A percentile compares a stretch with the other conserved stretches of the same genome.
phyloP scores from a whole-genome alignment of 768 basidiomycete genomes.

The Russula abietina region DNA sequence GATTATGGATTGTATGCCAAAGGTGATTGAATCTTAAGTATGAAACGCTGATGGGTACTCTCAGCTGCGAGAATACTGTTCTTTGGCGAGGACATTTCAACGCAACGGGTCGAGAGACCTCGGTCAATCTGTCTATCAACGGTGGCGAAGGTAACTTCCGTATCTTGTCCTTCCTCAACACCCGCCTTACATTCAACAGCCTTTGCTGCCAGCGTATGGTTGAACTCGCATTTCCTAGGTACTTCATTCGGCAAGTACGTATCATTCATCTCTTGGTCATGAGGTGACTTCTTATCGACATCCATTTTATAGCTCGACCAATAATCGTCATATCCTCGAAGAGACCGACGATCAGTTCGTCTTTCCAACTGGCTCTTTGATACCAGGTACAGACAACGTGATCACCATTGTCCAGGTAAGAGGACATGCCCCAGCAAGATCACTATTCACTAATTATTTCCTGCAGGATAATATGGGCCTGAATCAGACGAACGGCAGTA shows the following conservation, averaged over 20 bases:
- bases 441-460: not conserved
- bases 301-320: conserved; percentile 48
- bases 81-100: conserved; percentile 80
- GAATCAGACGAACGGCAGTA: conserved; percentile 43
- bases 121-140: conserved; percentile 70
- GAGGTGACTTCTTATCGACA: not conserved
- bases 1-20: conserved; percentile 70
- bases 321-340: conserved; percentile 51
- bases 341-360: conserved; percentile 63
- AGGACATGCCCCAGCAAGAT: not conserved
- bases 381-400: conserved; percentile 56
- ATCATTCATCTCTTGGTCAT: not conserved
- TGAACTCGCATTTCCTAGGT: conserved; percentile 63
- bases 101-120: conserved; percentile 52
- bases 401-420: conserved; percentile 69
- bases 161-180: conserved; percentile 3
- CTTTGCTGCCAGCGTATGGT: conserved; percentile 79
- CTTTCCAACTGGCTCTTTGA: conserved; percentile 54
- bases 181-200: conserved; percentile 35
- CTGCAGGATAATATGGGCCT: conserved; percentile 73
- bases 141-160: conserved; percentile 58
- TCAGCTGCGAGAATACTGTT: conserved; percentile 75
- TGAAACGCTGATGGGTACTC: conserved; percentile 1
- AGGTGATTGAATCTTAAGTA: not conserved
- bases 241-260: conserved; percentile 71